Conservation (phyloP, 2,329 filamentous ascomycete genomes). For the Harringtonia lauricola region DNA sequence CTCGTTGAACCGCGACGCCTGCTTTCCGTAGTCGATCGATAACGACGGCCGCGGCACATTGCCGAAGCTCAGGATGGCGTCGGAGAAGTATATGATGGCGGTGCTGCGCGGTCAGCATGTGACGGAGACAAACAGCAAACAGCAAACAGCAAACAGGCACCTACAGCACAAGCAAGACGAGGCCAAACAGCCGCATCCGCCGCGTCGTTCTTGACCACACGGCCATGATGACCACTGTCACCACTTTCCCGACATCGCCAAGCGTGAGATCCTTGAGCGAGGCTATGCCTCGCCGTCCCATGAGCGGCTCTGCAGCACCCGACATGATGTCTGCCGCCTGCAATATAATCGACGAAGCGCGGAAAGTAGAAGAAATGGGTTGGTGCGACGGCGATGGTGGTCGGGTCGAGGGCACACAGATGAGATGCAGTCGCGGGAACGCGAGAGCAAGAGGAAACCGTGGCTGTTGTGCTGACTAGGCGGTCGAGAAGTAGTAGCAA, state of each 20-base stretch:
- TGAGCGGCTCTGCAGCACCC: constrained; percentile 3
- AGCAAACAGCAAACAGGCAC: constrained; percentile 3
- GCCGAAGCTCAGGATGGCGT: not conserved
- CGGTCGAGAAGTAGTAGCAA: no score
- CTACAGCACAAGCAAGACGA: constrained; percentile 21
- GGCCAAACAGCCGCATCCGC: constrained; percentile 20
- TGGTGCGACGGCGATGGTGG: not conserved
- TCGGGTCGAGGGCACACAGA: no score
- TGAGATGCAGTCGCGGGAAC: no score
- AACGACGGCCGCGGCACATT: constrained; percentile 15
- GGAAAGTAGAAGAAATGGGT: no score
- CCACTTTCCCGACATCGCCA: constrained; percentile 4
- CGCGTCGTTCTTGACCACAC: constrained; percentile 23
- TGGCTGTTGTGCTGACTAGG: no score
- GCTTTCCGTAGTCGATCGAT: constrained; percentile 21
- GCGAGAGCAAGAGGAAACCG: no score
- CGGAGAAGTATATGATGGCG: constrained; percentile 6
- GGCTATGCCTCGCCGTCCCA: constrained; percentile 7
- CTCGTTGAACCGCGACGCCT: constrained; percentile 29
- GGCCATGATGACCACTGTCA: constrained; percentile 11
- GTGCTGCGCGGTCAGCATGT: not conserved
- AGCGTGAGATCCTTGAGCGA: constrained; percentile 6
- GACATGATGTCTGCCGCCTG: constrained; percentile 2
- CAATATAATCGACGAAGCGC: no score
- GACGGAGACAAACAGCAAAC: not conserved